Percentiles rank a stretch among this genome's conserved stretches.
phyloP scores from a whole-genome alignment of 202 grass and related monocot species.

The Elaeis oleifera region DNA sequence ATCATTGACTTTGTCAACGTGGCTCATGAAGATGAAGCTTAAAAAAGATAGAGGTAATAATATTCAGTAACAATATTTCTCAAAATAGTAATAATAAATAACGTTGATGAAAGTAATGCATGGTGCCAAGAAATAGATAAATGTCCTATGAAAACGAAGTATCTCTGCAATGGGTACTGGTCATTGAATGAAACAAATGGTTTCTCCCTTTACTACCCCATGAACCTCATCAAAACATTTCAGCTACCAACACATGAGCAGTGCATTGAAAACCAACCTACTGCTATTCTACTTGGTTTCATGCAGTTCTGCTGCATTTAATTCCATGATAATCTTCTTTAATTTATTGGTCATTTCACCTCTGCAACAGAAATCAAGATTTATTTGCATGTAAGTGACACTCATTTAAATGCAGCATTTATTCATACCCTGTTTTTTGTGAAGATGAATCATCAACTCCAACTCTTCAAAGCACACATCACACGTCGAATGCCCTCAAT shows the following conservation, averaged over 20 bases:
- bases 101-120: too few species aligned
- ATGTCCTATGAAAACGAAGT: background rate
- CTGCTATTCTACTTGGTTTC: constrained; percentile 13
- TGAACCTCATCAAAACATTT: constrained; percentile 9
- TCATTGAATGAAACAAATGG: constrained; percentile 6
- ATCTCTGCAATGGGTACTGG: background rate
- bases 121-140: background rate
- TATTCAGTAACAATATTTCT: too few species aligned
- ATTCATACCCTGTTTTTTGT: background rate
- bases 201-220: constrained; percentile 14
- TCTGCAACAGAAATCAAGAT: background rate
- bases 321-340: background rate
- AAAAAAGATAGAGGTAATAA: too few species aligned
- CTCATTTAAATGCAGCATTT: constrained; percentile 20
- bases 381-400: background rate
- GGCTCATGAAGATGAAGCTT: too few species aligned
- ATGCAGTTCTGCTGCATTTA: constrained; percentile 12
- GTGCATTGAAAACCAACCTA: constrained; percentile 19
- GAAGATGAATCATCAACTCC: background rate
- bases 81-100: too few species aligned
- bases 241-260: constrained; percentile 5
- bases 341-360: background rate
- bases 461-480: background rate
- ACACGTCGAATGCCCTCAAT: background rate
- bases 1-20: too few species aligned